Conservation (phyloP, 257 asterid species). For the Plantago ovata region DNA sequence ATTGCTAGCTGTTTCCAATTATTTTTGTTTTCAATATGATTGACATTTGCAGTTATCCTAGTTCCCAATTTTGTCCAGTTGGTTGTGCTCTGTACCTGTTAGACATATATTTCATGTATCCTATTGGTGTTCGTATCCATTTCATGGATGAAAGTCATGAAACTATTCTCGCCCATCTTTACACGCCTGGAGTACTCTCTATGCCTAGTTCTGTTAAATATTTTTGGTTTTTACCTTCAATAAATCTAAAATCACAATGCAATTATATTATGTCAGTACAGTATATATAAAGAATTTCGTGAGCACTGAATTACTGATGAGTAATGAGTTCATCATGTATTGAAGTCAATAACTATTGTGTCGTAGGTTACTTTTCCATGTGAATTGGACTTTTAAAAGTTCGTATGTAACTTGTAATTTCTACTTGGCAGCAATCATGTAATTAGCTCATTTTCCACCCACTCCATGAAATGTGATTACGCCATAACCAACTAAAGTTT, state of each 20-base stretch:
- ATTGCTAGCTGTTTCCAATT: constrained; percentile 28
- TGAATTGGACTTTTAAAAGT: background rate
- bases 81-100: constrained; percentile 6
- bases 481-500: constrained; percentile 26
- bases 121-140: background rate
- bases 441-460: constrained; percentile 30
- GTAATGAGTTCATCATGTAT: background rate
- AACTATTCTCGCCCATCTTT: too few relatives aligned
- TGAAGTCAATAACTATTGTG: constrained; percentile 3
- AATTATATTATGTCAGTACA: too few relatives aligned
- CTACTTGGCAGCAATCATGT: constrained; percentile 4
- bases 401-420: background rate
- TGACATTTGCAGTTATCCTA: constrained; percentile 9
- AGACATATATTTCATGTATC: background rate
- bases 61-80: constrained; percentile 10
- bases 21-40: constrained; percentile 10
- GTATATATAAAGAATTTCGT: too few relatives aligned
- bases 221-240: too few relatives aligned
- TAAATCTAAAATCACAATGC: too few relatives aligned
- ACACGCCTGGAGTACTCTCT: too few relatives aligned
- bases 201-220: too few relatives aligned
- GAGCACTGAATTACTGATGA: too few relatives aligned
- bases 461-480: constrained; percentile 39
- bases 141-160: too few relatives aligned
- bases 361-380: constrained; percentile 2